Evolutionary conservation across 2,329 filamentous ascomycete genomes (phyloP), one percentile per base, ranked within the genome.

Genomic region (Fusarium verticillioides): DNA sequence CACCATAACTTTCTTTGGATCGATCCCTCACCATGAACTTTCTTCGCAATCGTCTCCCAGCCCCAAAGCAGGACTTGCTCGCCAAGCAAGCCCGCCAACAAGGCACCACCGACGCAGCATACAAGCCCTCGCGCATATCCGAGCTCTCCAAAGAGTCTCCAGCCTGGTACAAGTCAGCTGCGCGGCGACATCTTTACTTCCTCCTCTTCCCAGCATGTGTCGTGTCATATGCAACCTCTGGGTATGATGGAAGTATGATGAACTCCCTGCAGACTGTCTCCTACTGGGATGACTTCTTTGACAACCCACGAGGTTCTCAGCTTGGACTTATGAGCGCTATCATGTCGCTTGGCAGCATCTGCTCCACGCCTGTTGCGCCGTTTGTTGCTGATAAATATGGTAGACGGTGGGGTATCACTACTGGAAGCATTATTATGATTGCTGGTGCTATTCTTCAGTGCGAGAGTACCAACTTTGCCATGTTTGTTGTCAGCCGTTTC

Each of bases 401-500:
- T 0, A 64, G 82, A 23, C 74, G 78, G 10, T 77, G 75, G 71
- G 79, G 76, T 19, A 81, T 83, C 23, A 78, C 78, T 5, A 69
- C 77, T 0, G 81, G 80, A 1, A 79, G 75, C 23, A 65, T 79
- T 1, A 79, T 82, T 19, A 80, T 81, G 74, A 79, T 81, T 34
- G 43, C 74, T 7, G 81, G 81, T 16, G 79, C 77, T 1, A 71
- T 80, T 21, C 34, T 84, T 1, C 81, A 83, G 57, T 78, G 78
- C 12, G 76, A 75, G 39, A 78, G 77, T 30, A 59, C 64, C 28
- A 78, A 77, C 43, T 74, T 80, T 65, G 87, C 80, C 56, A 89
- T 89, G 87, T 90, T 88, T 74, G 83, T 89, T 40, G 81, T 86
- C 11, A 83, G 86, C 30, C 84, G 88, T 62, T 85, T 88, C 62